Evolutionary conservation across 2,329 filamentous ascomycete species (phyloP).

Genomic region (Exophiala phaeomuriformis): DNA sequence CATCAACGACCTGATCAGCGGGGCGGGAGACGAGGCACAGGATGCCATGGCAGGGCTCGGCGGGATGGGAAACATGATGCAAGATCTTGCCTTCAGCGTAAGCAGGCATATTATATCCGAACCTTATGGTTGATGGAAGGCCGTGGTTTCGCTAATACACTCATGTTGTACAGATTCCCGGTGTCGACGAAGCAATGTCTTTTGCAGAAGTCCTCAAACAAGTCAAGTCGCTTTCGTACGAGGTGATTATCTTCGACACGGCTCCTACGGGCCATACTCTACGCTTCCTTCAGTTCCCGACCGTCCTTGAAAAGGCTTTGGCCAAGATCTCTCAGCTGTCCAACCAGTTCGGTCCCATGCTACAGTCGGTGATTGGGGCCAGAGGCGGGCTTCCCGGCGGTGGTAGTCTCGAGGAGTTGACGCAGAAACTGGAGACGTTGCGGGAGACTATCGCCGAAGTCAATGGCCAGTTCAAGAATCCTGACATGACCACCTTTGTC

Average conservation of each 20-base stretch:
- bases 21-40: slow-evolving; percentile 62
- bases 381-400: slow-evolving; percentile 75
- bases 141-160: neutral
- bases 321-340: slow-evolving; percentile 93
- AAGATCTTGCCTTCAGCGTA: slow-evolving; percentile 92
- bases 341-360: slow-evolving; percentile 87
- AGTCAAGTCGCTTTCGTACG: slow-evolving; percentile 97
- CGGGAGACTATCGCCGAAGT: slow-evolving; percentile 91
- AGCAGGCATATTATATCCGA: slow-evolving; percentile 11
- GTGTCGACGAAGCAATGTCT: slow-evolving; percentile 98
- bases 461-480: slow-evolving; percentile 96
- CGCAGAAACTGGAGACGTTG: slow-evolving; percentile 88
- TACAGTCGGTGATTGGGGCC: slow-evolving; percentile 83
- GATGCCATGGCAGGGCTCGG: slow-evolving; percentile 62
- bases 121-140: neutral
- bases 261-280: slow-evolving; percentile 96
- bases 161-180: slow-evolving; percentile 64
- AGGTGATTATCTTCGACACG: slow-evolving; percentile 98
- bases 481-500: slow-evolving; percentile 90
- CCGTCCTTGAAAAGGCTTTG: slow-evolving; percentile 96
- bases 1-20: slow-evolving; percentile 86
- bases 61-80: slow-evolving; percentile 90
- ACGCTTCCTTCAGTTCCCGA: slow-evolving; percentile 96
- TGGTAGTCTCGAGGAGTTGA: slow-evolving; percentile 84
- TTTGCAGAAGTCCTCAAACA: slow-evolving; percentile 99